These are phyloP conservation scores for Syncephalis fuscata DNA, from an alignment of 371 early-diverging fungal genomes.

Conservation along the genomic window DNA sequence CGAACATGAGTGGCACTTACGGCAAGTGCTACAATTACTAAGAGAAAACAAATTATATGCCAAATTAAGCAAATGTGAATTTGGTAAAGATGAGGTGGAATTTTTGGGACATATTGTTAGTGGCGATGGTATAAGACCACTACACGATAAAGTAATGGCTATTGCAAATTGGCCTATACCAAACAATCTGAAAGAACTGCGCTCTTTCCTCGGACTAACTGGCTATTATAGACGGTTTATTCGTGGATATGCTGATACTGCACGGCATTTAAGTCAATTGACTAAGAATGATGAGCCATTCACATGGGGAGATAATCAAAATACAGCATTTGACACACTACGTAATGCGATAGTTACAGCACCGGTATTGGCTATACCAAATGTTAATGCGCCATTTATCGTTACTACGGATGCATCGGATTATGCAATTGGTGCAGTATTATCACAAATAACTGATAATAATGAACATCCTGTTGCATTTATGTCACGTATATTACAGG, in stretches of 20 bases:
- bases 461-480: conserved; percentile 5
- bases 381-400: conserved; percentile 10
- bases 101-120: conserved; percentile 25
- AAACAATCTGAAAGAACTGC: conserved; percentile 13
- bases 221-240: conserved; percentile 33
- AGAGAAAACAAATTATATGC: conserved; percentile 13
- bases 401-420: conserved; percentile 30
- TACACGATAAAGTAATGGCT: conserved; percentile 14
- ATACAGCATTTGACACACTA: conserved; percentile 17
- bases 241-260: conserved; percentile 15
- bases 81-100: conserved; percentile 10
- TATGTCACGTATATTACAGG: conserved; percentile 1
- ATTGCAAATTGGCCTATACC: conserved; percentile 22
- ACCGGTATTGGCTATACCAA: conserved; percentile 12
- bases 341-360: conserved; percentile 15
- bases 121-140: conserved; percentile 9
- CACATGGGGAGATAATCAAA: conserved; percentile 14
- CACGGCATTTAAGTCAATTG: conserved; percentile 20
- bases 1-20: conserved; percentile 22
- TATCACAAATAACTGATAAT: conserved; percentile 14
- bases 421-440: conserved; percentile 21
- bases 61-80: conserved; percentile 32
- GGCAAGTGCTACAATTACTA: conserved; percentile 15
- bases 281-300: conserved; percentile 14
- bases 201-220: conserved; percentile 25